phyloP scores from a whole-genome alignment of 2,329 filamentous ascomycete species.

The Tolypocladium ovalisporum region DNA sequence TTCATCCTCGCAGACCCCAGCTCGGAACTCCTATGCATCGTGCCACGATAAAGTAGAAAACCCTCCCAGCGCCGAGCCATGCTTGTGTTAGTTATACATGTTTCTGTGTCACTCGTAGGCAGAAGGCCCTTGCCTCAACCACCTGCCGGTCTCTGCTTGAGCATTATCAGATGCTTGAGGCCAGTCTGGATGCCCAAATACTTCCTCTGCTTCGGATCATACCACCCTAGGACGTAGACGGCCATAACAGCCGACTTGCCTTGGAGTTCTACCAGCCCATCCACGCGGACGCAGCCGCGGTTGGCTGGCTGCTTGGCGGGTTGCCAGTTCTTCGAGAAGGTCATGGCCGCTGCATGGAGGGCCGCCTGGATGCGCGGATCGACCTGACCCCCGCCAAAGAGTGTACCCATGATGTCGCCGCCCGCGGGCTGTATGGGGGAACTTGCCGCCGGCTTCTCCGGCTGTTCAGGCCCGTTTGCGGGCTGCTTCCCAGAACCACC shows the following conservation, averaged over 20 bases:
- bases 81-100: constrained; percentile 1
- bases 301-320: constrained; percentile 30
- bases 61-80: constrained; percentile 13
- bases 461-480: constrained; percentile 10
- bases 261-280: constrained; percentile 43
- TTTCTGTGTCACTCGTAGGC: not conserved
- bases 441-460: constrained; percentile 11
- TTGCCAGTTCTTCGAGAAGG: constrained; percentile 34
- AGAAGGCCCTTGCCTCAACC: constrained; percentile 8
- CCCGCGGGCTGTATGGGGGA: constrained; percentile 13
- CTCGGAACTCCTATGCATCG: constrained; percentile 3
- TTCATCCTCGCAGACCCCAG: not conserved
- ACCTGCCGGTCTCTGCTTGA: constrained; percentile 24
- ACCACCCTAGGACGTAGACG: constrained; percentile 42
- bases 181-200: constrained; percentile 30
- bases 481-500: constrained; percentile 12
- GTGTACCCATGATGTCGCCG: constrained; percentile 14
- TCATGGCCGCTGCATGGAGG: constrained; percentile 21
- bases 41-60: constrained; percentile 17
- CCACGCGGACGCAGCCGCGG: constrained; percentile 39
- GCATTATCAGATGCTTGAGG: constrained; percentile 31
- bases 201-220: constrained; percentile 41
- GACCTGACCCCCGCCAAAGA: constrained; percentile 19
- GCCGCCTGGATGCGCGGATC: constrained; percentile 22
- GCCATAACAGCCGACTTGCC: constrained; percentile 33